Conservation (phyloP, 345 rosid species). For the Eucalyptus erythrocorys region DNA sequence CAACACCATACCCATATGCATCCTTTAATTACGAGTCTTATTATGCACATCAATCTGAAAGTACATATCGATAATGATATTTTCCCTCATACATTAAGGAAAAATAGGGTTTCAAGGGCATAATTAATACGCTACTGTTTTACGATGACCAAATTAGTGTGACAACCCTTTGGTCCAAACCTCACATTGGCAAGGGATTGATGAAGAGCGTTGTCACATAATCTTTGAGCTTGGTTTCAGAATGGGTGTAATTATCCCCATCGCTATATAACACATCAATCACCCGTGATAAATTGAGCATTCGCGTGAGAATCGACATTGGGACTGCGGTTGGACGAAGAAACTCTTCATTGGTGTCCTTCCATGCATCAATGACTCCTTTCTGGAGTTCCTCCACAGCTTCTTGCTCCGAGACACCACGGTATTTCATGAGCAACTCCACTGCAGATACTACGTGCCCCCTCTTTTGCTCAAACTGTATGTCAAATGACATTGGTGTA, state of each 20-base stretch:
- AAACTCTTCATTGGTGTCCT: slow-evolving; percentile 17
- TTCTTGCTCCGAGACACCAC: background rate
- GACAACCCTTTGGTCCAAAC: background rate
- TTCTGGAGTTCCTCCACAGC: background rate
- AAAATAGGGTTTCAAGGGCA: background rate
- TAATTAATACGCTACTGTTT: background rate
- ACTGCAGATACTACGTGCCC: slow-evolving; percentile 7
- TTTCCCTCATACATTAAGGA: background rate
- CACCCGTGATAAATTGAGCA: slow-evolving; percentile 6
- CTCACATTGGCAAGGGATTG: background rate
- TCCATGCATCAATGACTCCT: slow-evolving; percentile 9
- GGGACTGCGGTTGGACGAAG: slow-evolving; percentile 1
- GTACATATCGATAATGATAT: background rate
- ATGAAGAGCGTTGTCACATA: background rate
- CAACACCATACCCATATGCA: background rate
- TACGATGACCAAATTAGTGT: background rate
- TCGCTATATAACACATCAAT: slow-evolving; percentile 7
- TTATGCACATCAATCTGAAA: background rate
- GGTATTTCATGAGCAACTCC: slow-evolving; percentile 20
- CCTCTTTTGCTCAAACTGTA: background rate
- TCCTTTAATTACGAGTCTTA: background rate
- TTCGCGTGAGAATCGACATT: background rate
- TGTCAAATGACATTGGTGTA: background rate
- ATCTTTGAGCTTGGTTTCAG: background rate
- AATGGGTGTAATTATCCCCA: slow-evolving; percentile 12